phyloP scores from a whole-genome alignment of 2,329 filamentous ascomycete genomes.

The Phaeophleospora eucalypticola region DNA sequence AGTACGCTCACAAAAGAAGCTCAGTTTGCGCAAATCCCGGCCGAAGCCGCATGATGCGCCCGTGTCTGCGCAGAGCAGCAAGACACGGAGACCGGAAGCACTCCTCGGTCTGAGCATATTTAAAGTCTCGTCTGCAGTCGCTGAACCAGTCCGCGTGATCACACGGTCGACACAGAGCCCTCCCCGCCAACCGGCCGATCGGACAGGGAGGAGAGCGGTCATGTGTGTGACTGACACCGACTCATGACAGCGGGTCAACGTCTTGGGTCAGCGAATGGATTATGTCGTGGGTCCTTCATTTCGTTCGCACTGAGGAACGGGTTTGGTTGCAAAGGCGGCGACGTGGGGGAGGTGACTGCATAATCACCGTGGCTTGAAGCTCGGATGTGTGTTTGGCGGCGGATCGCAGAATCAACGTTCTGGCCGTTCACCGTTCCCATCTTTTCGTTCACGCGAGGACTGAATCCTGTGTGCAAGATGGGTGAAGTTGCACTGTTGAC shows the following conservation, averaged over 20 bases:
- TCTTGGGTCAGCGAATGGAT: conserved; percentile 40
- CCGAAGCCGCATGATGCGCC: conserved; percentile 38
- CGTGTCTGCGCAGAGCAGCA: conserved; percentile 30
- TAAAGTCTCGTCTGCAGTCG: conserved; percentile 32
- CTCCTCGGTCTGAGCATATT: conserved; percentile 33
- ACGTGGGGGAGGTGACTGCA: conserved; percentile 40
- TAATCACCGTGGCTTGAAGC: conserved; percentile 44
- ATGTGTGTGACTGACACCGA: conserved; percentile 35
- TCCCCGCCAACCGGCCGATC: conserved; percentile 30
- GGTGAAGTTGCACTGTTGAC: conserved; percentile 29
- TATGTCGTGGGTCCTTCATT: conserved; percentile 22
- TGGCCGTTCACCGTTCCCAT: conserved; percentile 42
- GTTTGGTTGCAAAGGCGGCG: conserved; percentile 29
- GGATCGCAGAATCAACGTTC: conserved; percentile 39
- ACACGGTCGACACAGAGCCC: conserved; percentile 38
- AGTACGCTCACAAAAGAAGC: conserved; percentile 32
- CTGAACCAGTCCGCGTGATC: conserved; percentile 23
- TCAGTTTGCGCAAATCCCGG: conserved; percentile 34
- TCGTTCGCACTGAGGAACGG: conserved; percentile 29
- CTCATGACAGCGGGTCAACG: conserved; percentile 37
- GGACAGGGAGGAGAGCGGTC: conserved; percentile 41
- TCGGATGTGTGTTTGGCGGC: conserved; percentile 42
- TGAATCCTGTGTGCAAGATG: conserved; percentile 28
- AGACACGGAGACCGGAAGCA: conserved; percentile 20
- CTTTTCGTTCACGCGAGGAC: conserved; percentile 35